Evolutionary conservation across 257 asterid genomes (phyloP).

Genomic region (Jaltomata sinuosa): DNA sequence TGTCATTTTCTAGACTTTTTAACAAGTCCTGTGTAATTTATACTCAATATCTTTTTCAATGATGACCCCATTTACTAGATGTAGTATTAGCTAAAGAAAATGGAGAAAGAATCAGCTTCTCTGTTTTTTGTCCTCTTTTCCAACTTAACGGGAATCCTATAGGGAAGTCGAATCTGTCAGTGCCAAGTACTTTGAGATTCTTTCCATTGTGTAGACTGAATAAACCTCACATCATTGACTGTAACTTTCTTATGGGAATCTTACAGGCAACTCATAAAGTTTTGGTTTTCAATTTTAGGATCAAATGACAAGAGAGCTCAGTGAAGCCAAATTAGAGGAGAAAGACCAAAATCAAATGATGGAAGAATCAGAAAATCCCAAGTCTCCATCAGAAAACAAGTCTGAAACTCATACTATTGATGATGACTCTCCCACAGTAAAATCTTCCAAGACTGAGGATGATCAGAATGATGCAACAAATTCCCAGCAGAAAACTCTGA

Average conservation of each 20-base stretch:
- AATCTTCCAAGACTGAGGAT: slow-evolving; percentile 23
- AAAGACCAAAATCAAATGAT: slow-evolving; percentile 14
- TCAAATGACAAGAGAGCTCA: slow-evolving; percentile 17
- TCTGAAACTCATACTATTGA: slow-evolving; percentile 18
- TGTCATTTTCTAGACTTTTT: neutral
- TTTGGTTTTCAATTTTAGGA: slow-evolving; percentile 27
- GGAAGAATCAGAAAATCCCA: slow-evolving; percentile 23
- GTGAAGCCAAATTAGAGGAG: slow-evolving; percentile 14
- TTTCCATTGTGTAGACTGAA: neutral
- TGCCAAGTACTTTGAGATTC: neutral
- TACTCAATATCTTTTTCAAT: neutral
- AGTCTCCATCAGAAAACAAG: slow-evolving; percentile 16
- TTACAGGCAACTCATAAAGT: neutral
- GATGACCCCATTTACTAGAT: neutral
- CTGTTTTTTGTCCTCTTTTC: neutral
- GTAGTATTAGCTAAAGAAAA: neutral
- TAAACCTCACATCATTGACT: neutral
- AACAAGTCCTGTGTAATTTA: neutral
- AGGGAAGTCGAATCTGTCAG: neutral
- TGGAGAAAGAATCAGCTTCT: slow-evolving; percentile 1
- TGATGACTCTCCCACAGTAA: slow-evolving; percentile 24
- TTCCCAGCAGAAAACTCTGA: slow-evolving; percentile 42
- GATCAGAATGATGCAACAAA: slow-evolving; percentile 31
- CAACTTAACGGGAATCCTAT: neutral
- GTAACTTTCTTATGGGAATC: neutral